Conservation (phyloP, 441 rosid species). For the Gossypium davidsonii region DNA sequence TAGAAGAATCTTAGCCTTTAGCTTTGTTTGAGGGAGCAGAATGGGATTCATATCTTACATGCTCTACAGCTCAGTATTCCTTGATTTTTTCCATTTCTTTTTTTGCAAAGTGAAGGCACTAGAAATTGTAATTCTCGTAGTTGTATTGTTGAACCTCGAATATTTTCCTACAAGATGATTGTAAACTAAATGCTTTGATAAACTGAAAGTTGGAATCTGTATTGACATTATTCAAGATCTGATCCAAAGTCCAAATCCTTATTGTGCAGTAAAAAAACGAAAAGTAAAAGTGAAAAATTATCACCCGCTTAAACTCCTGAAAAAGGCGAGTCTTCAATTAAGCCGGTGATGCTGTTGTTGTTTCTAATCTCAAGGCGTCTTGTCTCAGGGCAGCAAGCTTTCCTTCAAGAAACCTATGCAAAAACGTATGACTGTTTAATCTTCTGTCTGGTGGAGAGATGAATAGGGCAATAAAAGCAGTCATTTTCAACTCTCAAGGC, state of each 20-base stretch:
- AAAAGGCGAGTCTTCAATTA: neutral
- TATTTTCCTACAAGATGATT: neutral
- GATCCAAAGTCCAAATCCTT: no score
- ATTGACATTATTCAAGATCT: neutral
- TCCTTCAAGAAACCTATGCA: neutral
- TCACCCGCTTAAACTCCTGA: neutral
- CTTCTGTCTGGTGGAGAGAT: conserved; percentile 19
- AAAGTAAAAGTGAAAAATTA: neutral
- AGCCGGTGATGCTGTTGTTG: neutral
- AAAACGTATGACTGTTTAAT: neutral
- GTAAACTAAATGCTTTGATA: neutral
- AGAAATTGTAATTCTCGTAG: neutral
- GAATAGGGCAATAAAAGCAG: conserved; percentile 43
- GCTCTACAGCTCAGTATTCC: neutral
- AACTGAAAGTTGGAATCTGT: neutral
- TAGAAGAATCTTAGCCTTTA: neutral
- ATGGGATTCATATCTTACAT: neutral
- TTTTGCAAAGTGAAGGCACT: neutral
- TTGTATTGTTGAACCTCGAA: neutral
- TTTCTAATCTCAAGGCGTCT: neutral
- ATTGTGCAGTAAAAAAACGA: no score
- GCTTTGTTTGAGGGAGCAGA: neutral
- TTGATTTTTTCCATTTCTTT: neutral
- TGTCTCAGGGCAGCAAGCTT: neutral
- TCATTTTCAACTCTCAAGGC: conserved; percentile 33